phyloP scores from a whole-genome alignment of 345 rosid species.

The Linum usitatissimum region DNA sequence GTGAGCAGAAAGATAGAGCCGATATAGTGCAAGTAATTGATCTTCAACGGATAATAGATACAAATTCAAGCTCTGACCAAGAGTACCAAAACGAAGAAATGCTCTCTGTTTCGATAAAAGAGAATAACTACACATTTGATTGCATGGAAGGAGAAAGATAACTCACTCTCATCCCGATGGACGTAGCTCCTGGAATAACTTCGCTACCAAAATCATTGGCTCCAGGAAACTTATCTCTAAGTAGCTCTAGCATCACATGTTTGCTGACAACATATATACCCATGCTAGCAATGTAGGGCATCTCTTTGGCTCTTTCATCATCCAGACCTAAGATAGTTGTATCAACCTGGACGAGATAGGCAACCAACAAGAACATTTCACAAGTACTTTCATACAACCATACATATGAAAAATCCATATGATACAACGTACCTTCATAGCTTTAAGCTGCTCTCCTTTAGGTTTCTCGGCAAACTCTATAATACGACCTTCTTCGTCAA shows the following conservation, averaged over 20 bases:
- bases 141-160: neutral
- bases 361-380: neutral
- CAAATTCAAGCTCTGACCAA: neutral
- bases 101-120: no score
- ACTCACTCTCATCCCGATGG: slow-evolving; percentile 76
- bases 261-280: slow-evolving; percentile 94
- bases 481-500: slow-evolving; percentile 91
- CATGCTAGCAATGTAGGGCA: slow-evolving; percentile 99
- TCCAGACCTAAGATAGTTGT: slow-evolving; percentile 92
- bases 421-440: slow-evolving; percentile 53
- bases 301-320: slow-evolving; percentile 74
- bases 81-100: no score
- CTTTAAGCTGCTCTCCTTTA: slow-evolving; percentile 83
- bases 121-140: no score
- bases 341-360: slow-evolving; percentile 49
- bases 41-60: neutral
- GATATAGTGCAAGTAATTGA: neutral
- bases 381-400: neutral
- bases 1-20: neutral
- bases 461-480: slow-evolving; percentile 93
- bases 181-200: slow-evolving; percentile 96
- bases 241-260: slow-evolving; percentile 79
- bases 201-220: slow-evolving; percentile 99
- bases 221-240: slow-evolving; percentile 80
- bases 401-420: neutral